Conservation (phyloP, 2,329 filamentous ascomycete genomes). For the Neofusicoccum ribis region DNA sequence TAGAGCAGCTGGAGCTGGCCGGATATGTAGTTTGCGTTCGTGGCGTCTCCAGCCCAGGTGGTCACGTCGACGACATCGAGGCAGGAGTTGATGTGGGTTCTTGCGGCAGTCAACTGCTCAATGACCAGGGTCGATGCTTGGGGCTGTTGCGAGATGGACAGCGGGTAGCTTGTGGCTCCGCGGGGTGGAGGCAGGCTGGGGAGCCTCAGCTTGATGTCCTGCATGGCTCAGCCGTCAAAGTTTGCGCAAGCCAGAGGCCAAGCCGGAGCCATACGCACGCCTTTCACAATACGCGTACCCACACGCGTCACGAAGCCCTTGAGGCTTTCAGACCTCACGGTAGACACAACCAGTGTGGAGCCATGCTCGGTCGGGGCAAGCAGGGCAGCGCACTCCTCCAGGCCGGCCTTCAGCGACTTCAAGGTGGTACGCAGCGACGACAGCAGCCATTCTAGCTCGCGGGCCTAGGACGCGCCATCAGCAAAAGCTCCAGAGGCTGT, state of each 20-base stretch:
- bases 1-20: slow-evolving; percentile 60
- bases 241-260: slow-evolving; percentile 7
- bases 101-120: slow-evolving; percentile 68
- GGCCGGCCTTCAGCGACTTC: slow-evolving; percentile 64
- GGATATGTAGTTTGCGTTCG: slow-evolving; percentile 58
- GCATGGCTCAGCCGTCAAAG: slow-evolving; percentile 4
- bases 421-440: slow-evolving; percentile 62
- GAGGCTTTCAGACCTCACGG: slow-evolving; percentile 80
- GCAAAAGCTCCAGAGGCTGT: slow-evolving; percentile 1
- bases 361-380: slow-evolving; percentile 82
- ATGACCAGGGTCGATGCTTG: slow-evolving; percentile 62
- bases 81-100: slow-evolving; percentile 77
- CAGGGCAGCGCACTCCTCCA: slow-evolving; percentile 86
- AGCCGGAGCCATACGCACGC: slow-evolving; percentile 56
- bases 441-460: slow-evolving; percentile 66
- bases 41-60: slow-evolving; percentile 68
- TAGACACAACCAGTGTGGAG: slow-evolving; percentile 86
- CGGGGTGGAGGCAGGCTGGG: slow-evolving; percentile 62
- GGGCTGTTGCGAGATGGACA: slow-evolving; percentile 55
- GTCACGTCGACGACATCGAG: slow-evolving; percentile 81
- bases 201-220: slow-evolving; percentile 77
- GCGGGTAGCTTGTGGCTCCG: slow-evolving; percentile 52
- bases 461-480: slow-evolving; percentile 39
- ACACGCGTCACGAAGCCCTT: slow-evolving; percentile 91
- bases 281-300: slow-evolving; percentile 88